phyloP scores from a whole-genome alignment of 495 filamentous ascomycete genomes.

The Xylaria grammica region DNA sequence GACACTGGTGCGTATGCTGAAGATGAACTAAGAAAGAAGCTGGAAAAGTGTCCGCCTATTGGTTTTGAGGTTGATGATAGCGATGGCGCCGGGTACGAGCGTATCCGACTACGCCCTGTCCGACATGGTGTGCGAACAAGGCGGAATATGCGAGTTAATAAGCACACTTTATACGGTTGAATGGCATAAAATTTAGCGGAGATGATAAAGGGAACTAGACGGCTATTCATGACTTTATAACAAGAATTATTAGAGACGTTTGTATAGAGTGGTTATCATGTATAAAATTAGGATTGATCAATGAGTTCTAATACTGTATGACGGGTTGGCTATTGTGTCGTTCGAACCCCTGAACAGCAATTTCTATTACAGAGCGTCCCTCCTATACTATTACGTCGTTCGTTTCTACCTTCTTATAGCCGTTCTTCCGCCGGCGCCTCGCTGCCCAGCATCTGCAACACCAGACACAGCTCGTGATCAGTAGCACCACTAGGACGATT shows the following conservation, averaged over 20 bases:
- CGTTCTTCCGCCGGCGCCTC: background rate
- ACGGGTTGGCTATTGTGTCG: too few species aligned
- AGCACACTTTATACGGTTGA: background rate
- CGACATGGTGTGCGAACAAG: background rate
- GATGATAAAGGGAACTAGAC: too few species aligned
- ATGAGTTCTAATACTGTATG: too few species aligned
- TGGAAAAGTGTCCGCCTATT: background rate
- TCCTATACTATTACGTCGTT: too few species aligned
- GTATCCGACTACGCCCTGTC: background rate
- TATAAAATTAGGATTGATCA: too few species aligned
- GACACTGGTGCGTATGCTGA: background rate
- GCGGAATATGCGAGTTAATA: background rate
- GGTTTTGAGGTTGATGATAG: background rate
- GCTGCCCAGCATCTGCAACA: background rate
- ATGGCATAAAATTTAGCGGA: too few species aligned
- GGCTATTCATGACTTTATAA: too few species aligned
- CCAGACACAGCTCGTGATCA: background rate
- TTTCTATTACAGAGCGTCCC: too few species aligned
- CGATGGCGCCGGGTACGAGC: background rate
- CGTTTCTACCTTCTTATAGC: background rate
- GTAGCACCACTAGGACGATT: background rate
- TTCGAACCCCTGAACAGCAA: too few species aligned
- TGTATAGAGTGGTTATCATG: too few species aligned
- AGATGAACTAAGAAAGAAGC: background rate
- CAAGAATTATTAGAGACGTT: too few species aligned